Evolutionary conservation across 192 early-diverging fungal species (phyloP).

Genomic region (Radiomyces spectabilis): DNA sequence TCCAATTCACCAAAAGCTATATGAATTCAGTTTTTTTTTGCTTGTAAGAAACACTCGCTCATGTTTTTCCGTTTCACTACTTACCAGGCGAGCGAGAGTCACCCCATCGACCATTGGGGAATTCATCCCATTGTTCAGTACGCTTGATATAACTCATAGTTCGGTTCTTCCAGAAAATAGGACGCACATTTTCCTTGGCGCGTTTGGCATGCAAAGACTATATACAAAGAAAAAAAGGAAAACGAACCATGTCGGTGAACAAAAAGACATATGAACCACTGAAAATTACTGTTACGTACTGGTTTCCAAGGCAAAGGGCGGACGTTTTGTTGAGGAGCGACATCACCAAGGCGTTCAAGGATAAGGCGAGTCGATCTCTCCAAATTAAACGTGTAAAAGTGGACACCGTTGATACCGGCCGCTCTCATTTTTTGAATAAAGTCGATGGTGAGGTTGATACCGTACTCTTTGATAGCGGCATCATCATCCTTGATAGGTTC

Average conservation of each 20-base stretch:
- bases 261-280: too few relatives aligned
- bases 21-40: too few relatives aligned
- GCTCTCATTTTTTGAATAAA: slow-evolving; percentile 59
- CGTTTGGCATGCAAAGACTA: slow-evolving; percentile 54
- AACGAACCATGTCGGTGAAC: too few relatives aligned
- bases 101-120: slow-evolving; percentile 98
- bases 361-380: slow-evolving; percentile 80
- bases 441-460: slow-evolving; percentile 71
- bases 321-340: slow-evolving; percentile 55
- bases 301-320: slow-evolving; percentile 79
- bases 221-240: slow-evolving; percentile 2
- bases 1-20: slow-evolving; percentile 60
- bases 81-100: slow-evolving; percentile 84
- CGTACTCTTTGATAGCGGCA: slow-evolving; percentile 91
- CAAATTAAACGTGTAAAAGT: slow-evolving; percentile 93
- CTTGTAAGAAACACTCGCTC: too few relatives aligned
- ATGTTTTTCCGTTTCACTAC: too few relatives aligned
- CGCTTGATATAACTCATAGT: slow-evolving; percentile 82
- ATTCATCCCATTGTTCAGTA: slow-evolving; percentile 90
- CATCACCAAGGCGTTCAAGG: slow-evolving; percentile 64
- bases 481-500: slow-evolving; percentile 94
- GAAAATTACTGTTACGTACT: slow-evolving; percentile 31
- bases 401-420: slow-evolving; percentile 62
- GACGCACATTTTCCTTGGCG: slow-evolving; percentile 91
- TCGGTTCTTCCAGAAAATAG: slow-evolving; percentile 98